Evolutionary conservation across 345 rosid species (phyloP).

Genomic region (Syzygium grande): DNA sequence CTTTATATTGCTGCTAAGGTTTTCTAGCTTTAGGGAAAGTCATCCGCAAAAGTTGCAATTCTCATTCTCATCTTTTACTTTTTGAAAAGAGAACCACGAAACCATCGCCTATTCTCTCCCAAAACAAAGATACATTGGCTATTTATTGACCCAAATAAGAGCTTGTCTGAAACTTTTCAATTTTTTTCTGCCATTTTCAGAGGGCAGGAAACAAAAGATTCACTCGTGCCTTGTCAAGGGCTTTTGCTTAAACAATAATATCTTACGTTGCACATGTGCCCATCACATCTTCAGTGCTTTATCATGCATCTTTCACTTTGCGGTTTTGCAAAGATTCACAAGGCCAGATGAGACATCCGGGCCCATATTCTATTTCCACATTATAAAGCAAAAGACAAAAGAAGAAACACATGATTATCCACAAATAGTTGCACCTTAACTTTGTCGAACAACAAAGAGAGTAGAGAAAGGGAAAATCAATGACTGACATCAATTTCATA

Average conservation of each 20-base stretch:
- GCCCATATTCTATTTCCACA: not conserved
- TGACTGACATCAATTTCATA: not conserved
- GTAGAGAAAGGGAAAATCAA: not conserved
- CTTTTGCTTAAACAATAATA: not conserved
- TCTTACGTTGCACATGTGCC: not conserved
- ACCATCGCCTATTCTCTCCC: not conserved
- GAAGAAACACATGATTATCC: not conserved
- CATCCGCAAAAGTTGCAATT: not conserved
- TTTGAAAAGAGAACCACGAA: not conserved
- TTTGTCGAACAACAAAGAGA: not conserved
- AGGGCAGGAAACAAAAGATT: not conserved
- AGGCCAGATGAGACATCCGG: not conserved
- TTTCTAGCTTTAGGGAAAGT: not conserved
- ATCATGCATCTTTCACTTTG: not conserved
- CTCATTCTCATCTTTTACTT: not conserved
- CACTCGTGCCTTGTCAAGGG: not conserved
- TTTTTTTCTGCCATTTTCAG: not conserved
- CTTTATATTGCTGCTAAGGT: not conserved
- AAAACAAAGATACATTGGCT: not conserved
- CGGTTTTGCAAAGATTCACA: conserved; percentile 3
- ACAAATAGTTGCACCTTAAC: not conserved
- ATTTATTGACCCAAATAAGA: not conserved
- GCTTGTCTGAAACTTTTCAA: not conserved
- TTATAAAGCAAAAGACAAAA: not conserved
- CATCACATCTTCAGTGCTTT: not conserved